These are phyloP conservation scores for Nemania sp. DNA, from an alignment of 2,329 filamentous ascomycete species.

Conservation along the genomic window DNA sequence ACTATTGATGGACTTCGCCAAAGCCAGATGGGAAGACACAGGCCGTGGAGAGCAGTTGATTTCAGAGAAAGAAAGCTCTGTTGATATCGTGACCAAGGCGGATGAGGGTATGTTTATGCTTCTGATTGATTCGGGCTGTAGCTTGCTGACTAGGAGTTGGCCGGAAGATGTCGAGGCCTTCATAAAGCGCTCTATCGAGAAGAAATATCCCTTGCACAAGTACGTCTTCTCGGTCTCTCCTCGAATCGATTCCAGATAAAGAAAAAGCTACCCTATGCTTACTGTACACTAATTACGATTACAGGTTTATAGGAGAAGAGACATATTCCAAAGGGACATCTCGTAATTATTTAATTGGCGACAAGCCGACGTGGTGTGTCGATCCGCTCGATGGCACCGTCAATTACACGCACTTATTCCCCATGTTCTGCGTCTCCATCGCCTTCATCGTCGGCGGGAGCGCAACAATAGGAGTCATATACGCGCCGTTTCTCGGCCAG, in stretches of 20 bases:
- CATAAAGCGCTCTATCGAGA: slow-evolving; percentile 61
- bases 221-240: slow-evolving; percentile 43
- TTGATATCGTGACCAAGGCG: slow-evolving; percentile 77
- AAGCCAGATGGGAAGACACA: slow-evolving; percentile 52
- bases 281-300: not conserved
- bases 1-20: slow-evolving; percentile 67
- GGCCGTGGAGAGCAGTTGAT: slow-evolving; percentile 44
- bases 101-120: slow-evolving; percentile 62
- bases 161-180: slow-evolving; percentile 69
- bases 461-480: slow-evolving; percentile 71
- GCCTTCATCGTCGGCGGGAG: slow-evolving; percentile 63
- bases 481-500: slow-evolving; percentile 70
- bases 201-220: slow-evolving; percentile 68
- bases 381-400: slow-evolving; percentile 80
- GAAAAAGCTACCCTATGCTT: not conserved
- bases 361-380: slow-evolving; percentile 71
- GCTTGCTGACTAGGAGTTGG: not conserved
- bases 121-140: not conserved
- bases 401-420: slow-evolving; percentile 79
- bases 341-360: slow-evolving; percentile 67
- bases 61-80: slow-evolving; percentile 72
- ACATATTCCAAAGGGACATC: slow-evolving; percentile 70
- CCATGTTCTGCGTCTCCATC: slow-evolving; percentile 81
- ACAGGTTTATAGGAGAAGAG: slow-evolving; percentile 76
- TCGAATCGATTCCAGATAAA: too few relatives aligned